Evolutionary conservation across 495 filamentous ascomycete species (phyloP).

Genomic region (Penicillium angulare): DNA sequence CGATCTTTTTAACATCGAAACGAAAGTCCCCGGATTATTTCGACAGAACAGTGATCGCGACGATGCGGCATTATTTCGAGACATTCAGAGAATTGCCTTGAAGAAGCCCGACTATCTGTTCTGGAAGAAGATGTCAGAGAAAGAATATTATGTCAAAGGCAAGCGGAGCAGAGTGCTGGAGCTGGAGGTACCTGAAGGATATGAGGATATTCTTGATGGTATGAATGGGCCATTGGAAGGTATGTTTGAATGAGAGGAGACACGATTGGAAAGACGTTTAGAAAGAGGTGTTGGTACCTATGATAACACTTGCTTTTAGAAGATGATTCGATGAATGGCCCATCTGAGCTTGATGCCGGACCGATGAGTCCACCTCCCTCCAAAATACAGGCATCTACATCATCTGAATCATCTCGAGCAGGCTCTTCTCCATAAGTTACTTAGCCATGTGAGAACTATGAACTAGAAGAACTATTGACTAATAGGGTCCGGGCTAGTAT

Average conservation of each 20-base stretch:
- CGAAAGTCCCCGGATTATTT: neutral
- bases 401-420: neutral
- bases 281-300: conserved; percentile 1
- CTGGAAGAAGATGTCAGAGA: conserved; percentile 17
- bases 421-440: neutral
- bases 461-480: too few relatives aligned
- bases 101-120: conserved; percentile 3
- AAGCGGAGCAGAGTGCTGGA: conserved; percentile 8
- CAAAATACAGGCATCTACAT: neutral
- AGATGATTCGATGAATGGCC: neutral
- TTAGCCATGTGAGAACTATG: neutral
- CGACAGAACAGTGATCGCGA: neutral
- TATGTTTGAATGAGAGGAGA: neutral
- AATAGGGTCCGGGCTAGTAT: neutral
- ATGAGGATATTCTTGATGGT: conserved; percentile 2
- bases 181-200: conserved; percentile 7
- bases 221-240: neutral
- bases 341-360: neutral
- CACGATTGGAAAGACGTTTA: neutral
- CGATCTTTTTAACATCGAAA: conserved; percentile 10
- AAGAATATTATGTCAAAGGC: conserved; percentile 7
- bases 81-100: conserved; percentile 2
- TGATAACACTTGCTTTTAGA: neutral
- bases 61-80: conserved; percentile 5
- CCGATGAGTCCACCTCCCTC: too few relatives aligned